Evolutionary conservation across 2,329 filamentous ascomycete genomes (phyloP).

Genomic region (Gaeumannomyces sp.): DNA sequence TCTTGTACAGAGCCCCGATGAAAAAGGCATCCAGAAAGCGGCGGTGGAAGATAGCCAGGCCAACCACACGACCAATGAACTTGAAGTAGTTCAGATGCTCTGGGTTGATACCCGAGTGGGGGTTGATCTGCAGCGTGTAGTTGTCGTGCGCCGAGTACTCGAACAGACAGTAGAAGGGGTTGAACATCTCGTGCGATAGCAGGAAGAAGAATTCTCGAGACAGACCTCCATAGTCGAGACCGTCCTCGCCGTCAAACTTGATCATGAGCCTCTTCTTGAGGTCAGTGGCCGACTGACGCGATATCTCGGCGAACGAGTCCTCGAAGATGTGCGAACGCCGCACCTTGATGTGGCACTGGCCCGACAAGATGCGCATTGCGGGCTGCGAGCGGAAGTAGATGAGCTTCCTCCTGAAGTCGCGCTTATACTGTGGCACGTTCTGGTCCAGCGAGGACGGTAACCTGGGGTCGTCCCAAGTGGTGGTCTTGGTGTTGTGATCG

Average conservation of each 20-base stretch:
- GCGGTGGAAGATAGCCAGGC: slow-evolving; percentile 94
- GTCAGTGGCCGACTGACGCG: slow-evolving; percentile 89
- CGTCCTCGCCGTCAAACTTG: slow-evolving; percentile 98
- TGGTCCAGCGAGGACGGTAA: slow-evolving; percentile 94
- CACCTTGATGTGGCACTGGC: slow-evolving; percentile 98
- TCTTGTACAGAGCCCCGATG: slow-evolving; percentile 98
- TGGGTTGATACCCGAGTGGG: slow-evolving; percentile 97
- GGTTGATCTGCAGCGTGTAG: slow-evolving; percentile 99
- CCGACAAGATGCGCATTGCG: slow-evolving; percentile 87
- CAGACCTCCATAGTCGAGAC: slow-evolving; percentile 93
- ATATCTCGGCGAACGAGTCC: slow-evolving; percentile 97
- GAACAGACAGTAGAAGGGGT: slow-evolving; percentile 98
- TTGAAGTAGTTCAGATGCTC: slow-evolving; percentile 99
- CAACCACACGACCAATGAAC: slow-evolving; percentile 96
- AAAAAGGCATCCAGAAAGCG: slow-evolving; percentile 98
- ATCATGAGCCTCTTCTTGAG: slow-evolving; percentile 99
- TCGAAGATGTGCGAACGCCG: slow-evolving; percentile 96
- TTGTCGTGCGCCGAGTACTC: slow-evolving; percentile 99
- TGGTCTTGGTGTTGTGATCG: slow-evolving; percentile 99
- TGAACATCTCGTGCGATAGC: slow-evolving; percentile 99
- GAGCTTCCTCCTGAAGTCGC: slow-evolving; percentile 93
- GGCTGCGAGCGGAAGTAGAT: slow-evolving; percentile 99
- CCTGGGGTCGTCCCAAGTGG: slow-evolving; percentile 96
- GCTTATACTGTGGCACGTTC: slow-evolving; percentile 98
- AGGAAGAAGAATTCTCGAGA: slow-evolving; percentile 99